Conservation (phyloP, 495 filamentous ascomycete species). For the Copromyces sp. region DNA sequence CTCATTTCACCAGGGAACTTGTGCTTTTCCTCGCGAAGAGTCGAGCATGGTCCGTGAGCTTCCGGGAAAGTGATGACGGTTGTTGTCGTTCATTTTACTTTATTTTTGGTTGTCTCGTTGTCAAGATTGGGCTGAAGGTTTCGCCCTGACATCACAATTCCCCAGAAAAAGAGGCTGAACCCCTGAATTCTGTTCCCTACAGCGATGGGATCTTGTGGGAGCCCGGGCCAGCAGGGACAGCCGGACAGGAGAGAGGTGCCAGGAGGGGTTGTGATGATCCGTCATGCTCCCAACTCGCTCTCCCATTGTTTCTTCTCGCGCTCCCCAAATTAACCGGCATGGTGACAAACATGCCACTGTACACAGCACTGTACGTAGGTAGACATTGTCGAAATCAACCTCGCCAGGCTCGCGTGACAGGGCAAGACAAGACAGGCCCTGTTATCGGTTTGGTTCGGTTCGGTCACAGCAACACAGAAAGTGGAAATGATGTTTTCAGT, state of each 20-base stretch:
- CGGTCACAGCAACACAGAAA: not conserved
- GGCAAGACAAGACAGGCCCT: not conserved
- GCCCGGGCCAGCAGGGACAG: not conserved
- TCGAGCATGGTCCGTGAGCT: not conserved
- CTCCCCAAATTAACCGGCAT: not conserved
- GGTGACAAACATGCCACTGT: not conserved
- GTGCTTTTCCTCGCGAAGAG: not conserved
- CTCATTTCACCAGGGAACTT: not conserved
- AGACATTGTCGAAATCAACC: not conserved
- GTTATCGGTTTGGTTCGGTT: not conserved
- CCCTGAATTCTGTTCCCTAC: not conserved
- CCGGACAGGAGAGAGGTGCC: not conserved
- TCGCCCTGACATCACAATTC: not conserved
- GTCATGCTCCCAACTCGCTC: not conserved
- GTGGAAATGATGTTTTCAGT: not conserved
- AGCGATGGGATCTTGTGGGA: not conserved
- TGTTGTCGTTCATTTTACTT: not conserved
- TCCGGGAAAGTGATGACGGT: not conserved
- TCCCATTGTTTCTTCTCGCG: not conserved
- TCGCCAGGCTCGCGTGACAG: not conserved
- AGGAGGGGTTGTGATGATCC: not conserved
- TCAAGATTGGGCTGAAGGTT: not conserved
- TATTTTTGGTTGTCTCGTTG: not conserved
- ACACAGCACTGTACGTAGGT: not conserved
- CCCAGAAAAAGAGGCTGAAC: not conserved